Evolutionary conservation across 2,329 filamentous ascomycete species (phyloP).

Genomic region (Hymenoscyphus infarciens): DNA sequence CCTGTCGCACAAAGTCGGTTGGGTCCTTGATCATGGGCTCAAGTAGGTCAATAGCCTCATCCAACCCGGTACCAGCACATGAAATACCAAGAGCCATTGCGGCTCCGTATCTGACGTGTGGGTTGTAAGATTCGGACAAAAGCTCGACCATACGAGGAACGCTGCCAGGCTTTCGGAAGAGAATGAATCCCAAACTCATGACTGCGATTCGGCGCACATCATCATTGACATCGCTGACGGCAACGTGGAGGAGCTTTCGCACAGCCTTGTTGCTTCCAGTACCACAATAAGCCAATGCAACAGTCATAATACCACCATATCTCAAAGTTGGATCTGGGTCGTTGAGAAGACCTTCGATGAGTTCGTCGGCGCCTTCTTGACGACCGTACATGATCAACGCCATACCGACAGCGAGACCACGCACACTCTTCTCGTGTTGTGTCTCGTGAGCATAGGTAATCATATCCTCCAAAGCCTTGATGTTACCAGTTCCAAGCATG

Average conservation of each 20-base stretch:
- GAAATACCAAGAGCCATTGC: constrained; percentile 98
- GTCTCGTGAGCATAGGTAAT: constrained; percentile 97
- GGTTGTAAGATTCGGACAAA: constrained; percentile 97
- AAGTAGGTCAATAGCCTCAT: constrained; percentile 92
- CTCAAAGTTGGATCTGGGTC: constrained; percentile 91
- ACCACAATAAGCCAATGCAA: constrained; percentile 94
- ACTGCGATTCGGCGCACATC: constrained; percentile 95
- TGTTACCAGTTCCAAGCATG: constrained; percentile 97
- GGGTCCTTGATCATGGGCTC: constrained; percentile 99
- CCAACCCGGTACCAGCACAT: constrained; percentile 90
- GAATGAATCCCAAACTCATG: constrained; percentile 96
- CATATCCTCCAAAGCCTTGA: constrained; percentile 92
- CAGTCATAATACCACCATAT: constrained; percentile 98
- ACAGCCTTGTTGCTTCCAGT: constrained; percentile 99
- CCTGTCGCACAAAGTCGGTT: constrained; percentile 96
- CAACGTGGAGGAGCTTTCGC: constrained; percentile 88
- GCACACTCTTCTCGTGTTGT: constrained; percentile 97
- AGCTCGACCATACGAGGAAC: constrained; percentile 99
- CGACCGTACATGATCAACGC: constrained; percentile 97
- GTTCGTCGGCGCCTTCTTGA: constrained; percentile 89
- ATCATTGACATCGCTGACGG: constrained; percentile 96
- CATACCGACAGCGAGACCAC: constrained; percentile 93
- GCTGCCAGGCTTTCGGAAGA: constrained; percentile 95
- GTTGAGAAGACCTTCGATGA: constrained; percentile 88
- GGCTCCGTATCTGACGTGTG: constrained; percentile 94